Conservation (phyloP, 208 protist species). For the Crithidia brevicula region DNA sequence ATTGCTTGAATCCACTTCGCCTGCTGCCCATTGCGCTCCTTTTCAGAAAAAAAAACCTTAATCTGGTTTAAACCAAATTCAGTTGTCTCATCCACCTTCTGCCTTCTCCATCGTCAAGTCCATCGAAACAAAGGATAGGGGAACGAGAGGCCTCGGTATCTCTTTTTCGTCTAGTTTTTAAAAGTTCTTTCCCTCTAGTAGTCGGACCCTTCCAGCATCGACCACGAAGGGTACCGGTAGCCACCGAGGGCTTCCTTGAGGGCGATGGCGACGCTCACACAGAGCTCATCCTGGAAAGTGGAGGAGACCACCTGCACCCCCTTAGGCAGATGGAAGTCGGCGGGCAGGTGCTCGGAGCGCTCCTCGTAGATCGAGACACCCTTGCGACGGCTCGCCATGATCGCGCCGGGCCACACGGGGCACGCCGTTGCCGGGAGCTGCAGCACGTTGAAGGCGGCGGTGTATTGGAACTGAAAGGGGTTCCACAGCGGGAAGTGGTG, state of each 20-base stretch:
- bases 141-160: no score
- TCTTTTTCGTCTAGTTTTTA: no score
- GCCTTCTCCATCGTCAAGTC: no score
- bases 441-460: conserved; percentile 86
- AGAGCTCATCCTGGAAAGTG: conserved; percentile 70
- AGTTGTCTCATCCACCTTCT: no score
- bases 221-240: conserved; percentile 86
- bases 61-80: no score
- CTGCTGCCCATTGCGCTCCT: no score
- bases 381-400: conserved; percentile 32
- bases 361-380: conserved; percentile 32
- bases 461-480: conserved; percentile 88
- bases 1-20: no score
- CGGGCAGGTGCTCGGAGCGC: conserved; percentile 34
- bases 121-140: no score
- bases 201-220: conserved; percentile 53
- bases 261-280: conserved; percentile 64
- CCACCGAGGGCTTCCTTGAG: conserved; percentile 68
- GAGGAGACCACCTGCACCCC: conserved; percentile 82
- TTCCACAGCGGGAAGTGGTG: conserved; percentile 76
- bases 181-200: conserved; percentile 7
- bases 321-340: conserved; percentile 77
- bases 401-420: conserved; percentile 65
- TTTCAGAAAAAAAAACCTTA: no score
- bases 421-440: conserved; percentile 78